Conservation (phyloP, 2,329 filamentous ascomycete genomes). For the Fusarium tuaranense region DNA sequence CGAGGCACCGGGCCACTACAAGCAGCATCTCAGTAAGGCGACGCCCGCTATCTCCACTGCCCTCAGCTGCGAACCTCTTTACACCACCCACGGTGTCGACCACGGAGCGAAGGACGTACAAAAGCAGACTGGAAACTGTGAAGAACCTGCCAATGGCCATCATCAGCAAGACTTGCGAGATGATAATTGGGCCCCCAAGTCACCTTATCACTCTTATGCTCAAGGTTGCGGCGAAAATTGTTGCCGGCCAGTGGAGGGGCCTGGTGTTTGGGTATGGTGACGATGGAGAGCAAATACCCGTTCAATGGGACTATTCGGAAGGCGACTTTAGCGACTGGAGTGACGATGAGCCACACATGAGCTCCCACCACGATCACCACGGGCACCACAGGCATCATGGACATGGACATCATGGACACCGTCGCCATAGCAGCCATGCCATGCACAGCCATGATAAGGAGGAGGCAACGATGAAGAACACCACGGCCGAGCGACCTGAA, state of each 20-base stretch:
- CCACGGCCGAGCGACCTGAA: slow-evolving; percentile 25
- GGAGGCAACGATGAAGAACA: slow-evolving; percentile 2
- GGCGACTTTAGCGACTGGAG: slow-evolving; percentile 66
- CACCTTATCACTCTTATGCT: slow-evolving; percentile 84
- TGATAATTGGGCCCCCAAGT: slow-evolving; percentile 83
- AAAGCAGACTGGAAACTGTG: slow-evolving; percentile 39
- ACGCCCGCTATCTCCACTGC: slow-evolving; percentile 74
- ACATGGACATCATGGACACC: slow-evolving; percentile 20
- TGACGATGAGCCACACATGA: slow-evolving; percentile 61
- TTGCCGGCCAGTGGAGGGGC: slow-evolving; percentile 72
- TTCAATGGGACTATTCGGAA: slow-evolving; percentile 73
- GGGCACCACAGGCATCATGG: slow-evolving; percentile 21
- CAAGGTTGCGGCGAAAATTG: slow-evolving; percentile 81
- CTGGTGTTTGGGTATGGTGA: slow-evolving; percentile 67
- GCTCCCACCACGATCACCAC: slow-evolving; percentile 20
- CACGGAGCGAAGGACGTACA: slow-evolving; percentile 44
- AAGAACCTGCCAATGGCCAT: slow-evolving; percentile 62
- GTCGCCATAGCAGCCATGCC: background rate
- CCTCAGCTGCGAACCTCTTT: slow-evolving; percentile 75
- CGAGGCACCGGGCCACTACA: slow-evolving; percentile 41
- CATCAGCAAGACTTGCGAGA: slow-evolving; percentile 80
- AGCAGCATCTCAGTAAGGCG: slow-evolving; percentile 42
- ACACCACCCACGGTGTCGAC: slow-evolving; percentile 53
- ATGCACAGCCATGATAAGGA: background rate
- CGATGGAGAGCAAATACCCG: slow-evolving; percentile 64